Evolutionary conservation across 208 protist species (phyloP).

Genomic region (Novymonas esmeraldas): DNA sequence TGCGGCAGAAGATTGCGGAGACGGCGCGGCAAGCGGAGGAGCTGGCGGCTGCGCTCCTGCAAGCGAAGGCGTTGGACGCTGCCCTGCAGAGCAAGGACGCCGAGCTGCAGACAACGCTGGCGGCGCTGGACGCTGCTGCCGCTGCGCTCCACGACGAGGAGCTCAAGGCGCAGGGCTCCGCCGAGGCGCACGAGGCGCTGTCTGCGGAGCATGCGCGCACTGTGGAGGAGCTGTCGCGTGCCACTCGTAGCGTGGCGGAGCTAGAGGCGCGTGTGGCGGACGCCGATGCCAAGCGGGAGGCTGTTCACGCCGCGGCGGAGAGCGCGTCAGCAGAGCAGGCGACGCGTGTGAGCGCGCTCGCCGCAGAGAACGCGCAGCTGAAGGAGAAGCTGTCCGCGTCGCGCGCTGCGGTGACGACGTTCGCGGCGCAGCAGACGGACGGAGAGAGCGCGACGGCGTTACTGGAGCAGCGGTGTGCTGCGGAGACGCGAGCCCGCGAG

Average conservation of each 20-base stretch:
- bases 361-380: constrained; percentile 14
- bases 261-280: constrained; percentile 8
- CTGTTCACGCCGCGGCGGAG: constrained; percentile 3
- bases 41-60: too few species aligned
- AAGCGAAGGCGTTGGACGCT: too few species aligned
- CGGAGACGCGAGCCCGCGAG: constrained; percentile 7
- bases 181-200: constrained; percentile 6
- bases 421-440: constrained; percentile 9
- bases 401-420: constrained; percentile 1
- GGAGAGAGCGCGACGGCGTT: not conserved
- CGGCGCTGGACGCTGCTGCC: too few species aligned
- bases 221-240: constrained; percentile 12
- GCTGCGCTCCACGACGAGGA: constrained; percentile 9
- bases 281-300: constrained; percentile 7
- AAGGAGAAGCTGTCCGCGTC: constrained; percentile 19
- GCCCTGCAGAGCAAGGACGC: too few species aligned
- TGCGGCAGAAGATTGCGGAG: too few species aligned
- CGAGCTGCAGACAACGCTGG: too few species aligned
- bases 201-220: not conserved
- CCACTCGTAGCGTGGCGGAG: constrained; percentile 9
- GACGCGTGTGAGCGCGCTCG: not conserved
- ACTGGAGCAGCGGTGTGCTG: constrained; percentile 3
- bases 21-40: too few species aligned
- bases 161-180: constrained; percentile 1
- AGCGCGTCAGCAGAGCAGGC: not conserved